These are phyloP conservation scores for Suillus bovinus DNA, from an alignment of 768 basidiomycete species.

Conservation along the genomic window DNA sequence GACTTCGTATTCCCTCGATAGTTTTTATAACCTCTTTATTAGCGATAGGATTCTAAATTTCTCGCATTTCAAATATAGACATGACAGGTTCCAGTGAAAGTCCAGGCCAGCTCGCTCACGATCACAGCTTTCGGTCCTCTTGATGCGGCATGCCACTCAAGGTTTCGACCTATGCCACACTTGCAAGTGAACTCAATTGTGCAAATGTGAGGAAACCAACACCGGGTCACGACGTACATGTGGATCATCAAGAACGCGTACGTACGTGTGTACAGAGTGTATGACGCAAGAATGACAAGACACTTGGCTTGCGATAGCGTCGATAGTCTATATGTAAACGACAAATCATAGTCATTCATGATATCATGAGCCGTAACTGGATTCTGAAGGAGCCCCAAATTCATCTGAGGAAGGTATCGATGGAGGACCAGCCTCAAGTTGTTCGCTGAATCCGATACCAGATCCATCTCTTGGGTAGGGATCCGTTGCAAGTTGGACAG, in stretches of 20 bases:
- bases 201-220: background rate
- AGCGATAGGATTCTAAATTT: background rate
- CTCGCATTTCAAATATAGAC: background rate
- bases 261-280: background rate
- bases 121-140: background rate
- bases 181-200: background rate
- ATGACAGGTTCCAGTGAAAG: background rate
- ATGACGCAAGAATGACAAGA: background rate
- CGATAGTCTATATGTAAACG: background rate
- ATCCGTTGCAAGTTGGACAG: conserved; percentile 66
- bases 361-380: conserved; percentile 3
- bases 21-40: background rate
- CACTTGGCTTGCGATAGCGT: background rate
- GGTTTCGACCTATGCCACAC: background rate
- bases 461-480: conserved; percentile 45
- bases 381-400: conserved; percentile 14
- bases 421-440: conserved; percentile 12
- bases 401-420: conserved; percentile 28
- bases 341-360: background rate
- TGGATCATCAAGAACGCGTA: background rate
- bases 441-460: conserved; percentile 10
- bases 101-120: background rate
- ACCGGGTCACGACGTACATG: background rate
- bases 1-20: background rate
- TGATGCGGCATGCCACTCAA: background rate